Base-by-base conservation (phyloP, 2,329 filamentous ascomycete species). In the Sclerotinia spermophila region DNA sequence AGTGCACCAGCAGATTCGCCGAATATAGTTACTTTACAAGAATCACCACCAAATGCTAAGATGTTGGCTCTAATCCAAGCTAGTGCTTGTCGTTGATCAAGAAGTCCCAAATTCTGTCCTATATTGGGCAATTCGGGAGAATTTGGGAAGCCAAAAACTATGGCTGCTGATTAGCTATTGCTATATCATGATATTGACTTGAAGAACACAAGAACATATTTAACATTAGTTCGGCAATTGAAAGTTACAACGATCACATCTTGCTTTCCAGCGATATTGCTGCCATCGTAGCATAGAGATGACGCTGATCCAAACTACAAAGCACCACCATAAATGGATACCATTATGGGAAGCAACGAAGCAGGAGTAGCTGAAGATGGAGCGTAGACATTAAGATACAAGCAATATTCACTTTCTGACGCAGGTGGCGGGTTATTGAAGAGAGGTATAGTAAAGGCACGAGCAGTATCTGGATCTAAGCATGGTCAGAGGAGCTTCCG, bases 61-160 rank as follows among this genome's bases (percentile, higher is more conserved):
- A 95, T 93, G 74, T 94, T 92, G 75, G 92, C 90, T 17, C 90
- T 87, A 1, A 92, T 86, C 92, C 92, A 95, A 78, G 93, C 81
- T 11, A 95, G 82, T 0, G 86, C 92, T 73, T 91, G 83, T 51
- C 90, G 84, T 76, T 94, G 91, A 76, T 95, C 92, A 0, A 91
- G 83, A 5, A 92, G 84, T 7, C 92, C 92, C 5, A 93, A 79
- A 77, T 94, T 95, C 4, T 45, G 60, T 10, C 24, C 51, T 38
- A 27, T 48, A 5, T 24, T 27, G 2, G 48, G 60, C 35, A 70
- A 24, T 27, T 70, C 68, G 4, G 68, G 68, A 7, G 68, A 70
- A 15, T 48, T 66, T 27, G 68, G 68, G 40, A 70, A 70, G 30
- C 68, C 68, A 17, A 70, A 66, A 27, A 70, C 60, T 69, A 5